phyloP scores from a whole-genome alignment of 1,284 basidiomycete species.

The Lentinula novae-zelandiae region DNA sequence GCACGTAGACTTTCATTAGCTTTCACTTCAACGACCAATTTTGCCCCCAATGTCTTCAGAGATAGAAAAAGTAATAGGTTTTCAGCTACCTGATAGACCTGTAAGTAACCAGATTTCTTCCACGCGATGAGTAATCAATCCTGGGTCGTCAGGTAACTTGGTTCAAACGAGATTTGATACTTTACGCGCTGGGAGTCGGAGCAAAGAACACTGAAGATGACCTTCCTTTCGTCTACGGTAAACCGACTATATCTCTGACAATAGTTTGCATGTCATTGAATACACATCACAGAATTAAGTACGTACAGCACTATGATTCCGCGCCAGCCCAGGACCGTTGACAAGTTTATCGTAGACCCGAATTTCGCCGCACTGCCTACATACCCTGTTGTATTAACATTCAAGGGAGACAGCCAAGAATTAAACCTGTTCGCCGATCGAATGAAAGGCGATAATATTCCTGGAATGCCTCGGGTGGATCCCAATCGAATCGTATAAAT shows the following conservation, averaged over 20 bases:
- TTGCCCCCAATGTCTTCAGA: conserved; percentile 31
- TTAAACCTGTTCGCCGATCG: conserved; percentile 62
- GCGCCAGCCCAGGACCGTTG: neutral
- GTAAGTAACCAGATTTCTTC: conserved; percentile 22
- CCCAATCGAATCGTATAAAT: conserved; percentile 58
- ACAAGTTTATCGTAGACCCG: conserved; percentile 19
- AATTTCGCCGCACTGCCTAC: conserved; percentile 16
- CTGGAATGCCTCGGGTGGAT: conserved; percentile 65
- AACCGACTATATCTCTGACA: conserved; percentile 15
- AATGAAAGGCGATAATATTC: conserved; percentile 39
- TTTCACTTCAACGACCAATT: neutral
- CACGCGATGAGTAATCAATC: no score
- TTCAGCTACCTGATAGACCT: conserved; percentile 39
- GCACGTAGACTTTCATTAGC: neutral
- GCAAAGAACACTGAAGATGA: conserved; percentile 56
- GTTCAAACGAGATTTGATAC: conserved; percentile 67
- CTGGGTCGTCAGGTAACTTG: conserved; percentile 51
- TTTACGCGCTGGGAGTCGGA: conserved; percentile 68
- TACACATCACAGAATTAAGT: neutral
- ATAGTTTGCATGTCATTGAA: neutral
- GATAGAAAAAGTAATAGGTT: conserved; percentile 49
- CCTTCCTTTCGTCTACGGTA: conserved; percentile 59
- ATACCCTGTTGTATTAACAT: conserved; percentile 39
- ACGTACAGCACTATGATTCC: neutral
- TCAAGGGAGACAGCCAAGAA: conserved; percentile 64